Evolutionary conservation across 129 eudicot genomes (phyloP).

Genomic region (Escallonia rubra): DNA sequence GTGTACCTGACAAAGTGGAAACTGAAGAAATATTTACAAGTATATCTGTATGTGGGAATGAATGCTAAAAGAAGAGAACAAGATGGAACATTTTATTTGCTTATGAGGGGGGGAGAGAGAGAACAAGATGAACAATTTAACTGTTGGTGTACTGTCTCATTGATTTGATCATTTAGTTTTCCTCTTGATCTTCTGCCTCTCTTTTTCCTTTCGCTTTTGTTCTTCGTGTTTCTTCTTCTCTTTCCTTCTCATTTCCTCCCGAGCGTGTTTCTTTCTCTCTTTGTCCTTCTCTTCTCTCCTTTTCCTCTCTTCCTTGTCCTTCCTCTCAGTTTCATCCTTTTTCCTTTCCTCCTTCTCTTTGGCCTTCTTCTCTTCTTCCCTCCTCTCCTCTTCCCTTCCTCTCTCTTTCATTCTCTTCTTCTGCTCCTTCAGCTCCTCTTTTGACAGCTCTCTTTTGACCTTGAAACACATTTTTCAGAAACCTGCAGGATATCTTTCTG

Average conservation of each 20-base stretch:
- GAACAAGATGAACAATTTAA: no score
- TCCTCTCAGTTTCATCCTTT: slow-evolving; percentile 5
- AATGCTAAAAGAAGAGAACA: no score
- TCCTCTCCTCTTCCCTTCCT: slow-evolving; percentile 15
- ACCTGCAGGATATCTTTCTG: no score
- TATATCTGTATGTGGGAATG: no score
- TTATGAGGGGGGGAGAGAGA: no score
- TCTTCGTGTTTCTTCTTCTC: slow-evolving; percentile 3
- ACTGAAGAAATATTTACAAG: no score
- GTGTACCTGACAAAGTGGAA: no score
- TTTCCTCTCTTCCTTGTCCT: slow-evolving; percentile 1
- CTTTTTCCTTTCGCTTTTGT: slow-evolving; percentile 5
- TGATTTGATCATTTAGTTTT: slow-evolving; percentile 11
- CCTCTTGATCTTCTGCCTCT: slow-evolving; percentile 1
- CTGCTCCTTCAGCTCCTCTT: slow-evolving; percentile 15
- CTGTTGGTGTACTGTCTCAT: not conserved
- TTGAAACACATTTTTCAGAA: slow-evolving; percentile 27
- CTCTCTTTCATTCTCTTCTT: slow-evolving; percentile 17
- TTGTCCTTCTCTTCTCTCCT: slow-evolving; percentile 6
- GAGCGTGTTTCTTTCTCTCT: not conserved
- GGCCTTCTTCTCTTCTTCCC: slow-evolving; percentile 6
- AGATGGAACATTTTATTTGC: no score
- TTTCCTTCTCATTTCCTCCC: slow-evolving; percentile 5
- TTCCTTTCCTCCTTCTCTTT: not conserved
- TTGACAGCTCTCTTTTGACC: slow-evolving; percentile 18